Conservation (phyloP, 2,329 filamentous ascomycete genomes). For the Diaporthe humulicola region DNA sequence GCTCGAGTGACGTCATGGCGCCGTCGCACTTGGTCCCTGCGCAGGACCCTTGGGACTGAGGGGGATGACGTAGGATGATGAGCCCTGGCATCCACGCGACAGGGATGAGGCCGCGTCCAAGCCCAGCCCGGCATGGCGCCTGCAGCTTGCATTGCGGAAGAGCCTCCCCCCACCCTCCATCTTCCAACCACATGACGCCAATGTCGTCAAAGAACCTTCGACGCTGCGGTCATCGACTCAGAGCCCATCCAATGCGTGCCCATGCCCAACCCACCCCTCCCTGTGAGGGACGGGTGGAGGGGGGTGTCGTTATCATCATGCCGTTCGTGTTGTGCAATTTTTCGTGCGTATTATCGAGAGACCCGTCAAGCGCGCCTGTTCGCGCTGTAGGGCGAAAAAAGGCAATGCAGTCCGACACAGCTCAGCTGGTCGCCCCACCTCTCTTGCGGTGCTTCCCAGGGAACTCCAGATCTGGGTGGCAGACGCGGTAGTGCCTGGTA, state of each 20-base stretch:
- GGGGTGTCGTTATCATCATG: neutral
- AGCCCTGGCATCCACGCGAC: slow-evolving; percentile 6
- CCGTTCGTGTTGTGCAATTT: neutral
- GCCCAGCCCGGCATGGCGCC: slow-evolving; percentile 8
- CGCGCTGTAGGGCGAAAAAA: neutral
- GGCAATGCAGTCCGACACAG: neutral
- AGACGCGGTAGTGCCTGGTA: slow-evolving; percentile 93
- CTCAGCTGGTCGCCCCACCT: slow-evolving; percentile 43
- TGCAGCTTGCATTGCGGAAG: slow-evolving; percentile 18
- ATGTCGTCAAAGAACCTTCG: slow-evolving; percentile 27
- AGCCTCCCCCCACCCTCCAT: slow-evolving; percentile 14
- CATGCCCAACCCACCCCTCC: neutral
- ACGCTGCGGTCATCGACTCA: slow-evolving; percentile 27
- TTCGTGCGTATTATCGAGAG: neutral
- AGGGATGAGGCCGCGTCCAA: slow-evolving; percentile 5
- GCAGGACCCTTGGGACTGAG: slow-evolving; percentile 34
- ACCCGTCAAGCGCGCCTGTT: neutral
- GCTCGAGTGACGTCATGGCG: slow-evolving; percentile 29
- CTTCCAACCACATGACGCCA: slow-evolving; percentile 32
- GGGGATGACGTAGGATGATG: slow-evolving; percentile 21
- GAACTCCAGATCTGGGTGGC: slow-evolving; percentile 89
- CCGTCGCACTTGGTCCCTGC: neutral
- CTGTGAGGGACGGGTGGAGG: neutral
- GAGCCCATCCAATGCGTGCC: slow-evolving; percentile 8
- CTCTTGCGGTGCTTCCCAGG: slow-evolving; percentile 71